These are phyloP conservation scores for Polytrichum formosum DNA, from an alignment of 225 moss, liverwort and hornwort genomes.

Conservation along the genomic window DNA sequence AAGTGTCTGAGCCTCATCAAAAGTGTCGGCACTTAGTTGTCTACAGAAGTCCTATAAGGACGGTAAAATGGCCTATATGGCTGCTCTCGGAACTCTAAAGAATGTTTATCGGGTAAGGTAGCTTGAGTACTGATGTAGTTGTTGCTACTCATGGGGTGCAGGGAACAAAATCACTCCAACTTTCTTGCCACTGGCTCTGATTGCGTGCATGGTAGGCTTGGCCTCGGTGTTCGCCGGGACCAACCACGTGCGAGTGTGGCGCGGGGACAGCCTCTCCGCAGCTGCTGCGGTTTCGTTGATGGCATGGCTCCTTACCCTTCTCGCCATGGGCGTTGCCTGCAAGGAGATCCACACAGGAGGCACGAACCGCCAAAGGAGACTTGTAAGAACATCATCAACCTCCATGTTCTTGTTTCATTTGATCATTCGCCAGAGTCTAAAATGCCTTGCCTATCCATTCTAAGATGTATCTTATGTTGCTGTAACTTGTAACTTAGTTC, in stretches of 20 bases:
- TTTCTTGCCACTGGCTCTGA: slow-evolving; percentile 30
- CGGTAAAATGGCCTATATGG: not conserved
- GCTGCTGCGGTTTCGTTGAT: slow-evolving; percentile 34
- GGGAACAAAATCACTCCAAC: slow-evolving; percentile 37
- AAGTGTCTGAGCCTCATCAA: too few relatives aligned
- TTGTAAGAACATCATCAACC: slow-evolving; percentile 14
- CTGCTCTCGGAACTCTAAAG: not conserved
- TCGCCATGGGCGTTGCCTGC: slow-evolving; percentile 38
- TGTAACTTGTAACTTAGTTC: too few relatives aligned
- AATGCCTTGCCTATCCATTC: too few relatives aligned
- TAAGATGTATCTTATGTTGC: too few relatives aligned
- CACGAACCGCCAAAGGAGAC: slow-evolving; percentile 28
- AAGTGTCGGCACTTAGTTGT: too few relatives aligned
- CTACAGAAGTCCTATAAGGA: not conserved
- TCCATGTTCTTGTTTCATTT: not conserved
- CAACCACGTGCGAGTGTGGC: slow-evolving; percentile 36
- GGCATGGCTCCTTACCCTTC: slow-evolving; percentile 39
- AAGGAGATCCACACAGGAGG: slow-evolving; percentile 47
- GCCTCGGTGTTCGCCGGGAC: slow-evolving; percentile 42
- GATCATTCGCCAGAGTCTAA: too few relatives aligned
- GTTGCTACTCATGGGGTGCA: slow-evolving; percentile 8
- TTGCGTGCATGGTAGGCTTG: slow-evolving; percentile 39
- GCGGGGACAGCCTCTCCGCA: slow-evolving; percentile 27
- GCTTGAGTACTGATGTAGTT: not conserved
- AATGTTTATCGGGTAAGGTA: not conserved